Evolutionary conservation across 2,329 filamentous ascomycete species (phyloP), one percentile per base, ranked within the genome.

Genomic region (Achaetomium macrosporum): DNA sequence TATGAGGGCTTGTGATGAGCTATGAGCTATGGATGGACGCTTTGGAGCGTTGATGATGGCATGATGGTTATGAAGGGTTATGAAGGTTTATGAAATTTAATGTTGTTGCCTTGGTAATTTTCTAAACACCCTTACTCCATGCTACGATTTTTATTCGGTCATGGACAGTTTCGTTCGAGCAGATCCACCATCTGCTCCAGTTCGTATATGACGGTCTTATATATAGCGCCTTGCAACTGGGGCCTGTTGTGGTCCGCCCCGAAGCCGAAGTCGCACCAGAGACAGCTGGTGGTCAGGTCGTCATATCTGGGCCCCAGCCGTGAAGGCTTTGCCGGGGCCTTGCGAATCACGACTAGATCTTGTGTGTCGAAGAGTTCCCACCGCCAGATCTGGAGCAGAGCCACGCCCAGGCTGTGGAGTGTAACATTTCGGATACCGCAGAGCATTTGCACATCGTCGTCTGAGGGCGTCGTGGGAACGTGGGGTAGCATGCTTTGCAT

Each of bases 161-260:
- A n/a, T n/a, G n/a, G n/a, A n/a, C n/a, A n/a, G n/a, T n/a, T n/a
- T n/a, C 25, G 25, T 30, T 37, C 48, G 9, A 50, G 41, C 16
- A 51, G 11, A 12, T 5, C 17, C 11, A 51, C 43, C 49, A 51
- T 47, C 29, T 42, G 12, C 35, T 51, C 49, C n/a, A 51, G 25
- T 15, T 51, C 49, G 13, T 15, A n/a, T 1, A 51, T 15, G 3
- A 51, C 49, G 15, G 13, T 30, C 19, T 47, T 42, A n/a, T 51
- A 51, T 1, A 51, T 30, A 1, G 49, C 49, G 17, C 19, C 29
- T 6, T 51, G 42, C 1, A 51, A 15, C 37, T 46, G 36, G 9
- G 49, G 49, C 42, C 42, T 46, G 17, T 29, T 47, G 0, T 46
- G 42, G 11, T 51, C 49, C 6, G 17, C 43, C 15, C 49, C 49